Percentiles rank a stretch among this genome's conserved stretches.
Conservation (phyloP, 1,284 basidiomycete genomes). For the Ustilago crameri region DNA sequence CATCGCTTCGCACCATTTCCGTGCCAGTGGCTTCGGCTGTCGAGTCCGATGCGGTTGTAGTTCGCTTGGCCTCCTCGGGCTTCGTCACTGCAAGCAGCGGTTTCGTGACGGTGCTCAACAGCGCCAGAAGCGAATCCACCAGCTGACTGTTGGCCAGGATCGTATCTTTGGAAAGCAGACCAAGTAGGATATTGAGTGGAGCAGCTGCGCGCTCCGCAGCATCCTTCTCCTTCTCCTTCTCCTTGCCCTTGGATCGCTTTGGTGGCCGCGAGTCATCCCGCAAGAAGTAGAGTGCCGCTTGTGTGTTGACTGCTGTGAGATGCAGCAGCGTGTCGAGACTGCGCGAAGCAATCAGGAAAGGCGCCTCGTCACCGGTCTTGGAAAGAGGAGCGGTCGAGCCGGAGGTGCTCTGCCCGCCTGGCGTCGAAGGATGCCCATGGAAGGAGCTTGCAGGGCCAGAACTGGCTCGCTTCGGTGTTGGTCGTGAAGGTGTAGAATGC, state of each 20-base stretch:
- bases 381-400: slow-evolving; percentile 58
- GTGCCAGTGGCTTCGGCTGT: slow-evolving; percentile 25
- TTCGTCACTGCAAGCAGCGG: slow-evolving; percentile 46
- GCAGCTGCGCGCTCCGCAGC: slow-evolving; percentile 32
- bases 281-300: slow-evolving; percentile 64
- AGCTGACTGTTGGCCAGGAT: slow-evolving; percentile 62
- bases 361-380: slow-evolving; percentile 66
- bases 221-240: slow-evolving; percentile 49
- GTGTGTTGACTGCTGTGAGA: slow-evolving; percentile 56
- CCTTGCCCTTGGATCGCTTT: slow-evolving; percentile 57
- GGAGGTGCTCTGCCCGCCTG: slow-evolving; percentile 6
- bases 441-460: slow-evolving; percentile 37
- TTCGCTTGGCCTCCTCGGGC: slow-evolving; percentile 16
- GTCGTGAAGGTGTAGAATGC: slow-evolving; percentile 55
- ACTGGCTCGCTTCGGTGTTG: slow-evolving; percentile 48
- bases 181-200: slow-evolving; percentile 61
- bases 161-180: slow-evolving; percentile 60
- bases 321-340: slow-evolving; percentile 63
- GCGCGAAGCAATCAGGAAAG: slow-evolving; percentile 65
- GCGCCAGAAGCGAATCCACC: slow-evolving; percentile 62
- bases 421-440: slow-evolving; percentile 13
- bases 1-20: slow-evolving; percentile 36
- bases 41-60: neutral
- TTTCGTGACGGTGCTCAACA: slow-evolving; percentile 63
- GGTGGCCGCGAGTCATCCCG: slow-evolving; percentile 58